phyloP scores from a whole-genome alignment of 1,284 basidiomycete species.

The Leucoagaricus sp. region DNA sequence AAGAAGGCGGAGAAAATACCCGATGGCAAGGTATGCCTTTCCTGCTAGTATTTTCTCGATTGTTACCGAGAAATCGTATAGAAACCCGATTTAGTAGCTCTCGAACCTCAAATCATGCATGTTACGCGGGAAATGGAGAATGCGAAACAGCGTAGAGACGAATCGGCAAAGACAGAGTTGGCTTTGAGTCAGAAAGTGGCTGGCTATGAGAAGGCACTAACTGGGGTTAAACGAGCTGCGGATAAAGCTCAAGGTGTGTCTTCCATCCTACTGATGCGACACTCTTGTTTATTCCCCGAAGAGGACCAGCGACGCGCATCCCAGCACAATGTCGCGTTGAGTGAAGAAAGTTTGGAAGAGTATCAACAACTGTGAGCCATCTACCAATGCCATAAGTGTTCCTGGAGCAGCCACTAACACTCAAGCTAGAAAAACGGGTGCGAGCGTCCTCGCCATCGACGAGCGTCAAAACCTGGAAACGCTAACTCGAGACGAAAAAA shows the following conservation, averaged over 20 bases:
- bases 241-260: constrained; percentile 74
- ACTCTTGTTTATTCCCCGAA: constrained; percentile 25
- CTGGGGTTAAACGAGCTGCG: constrained; percentile 68
- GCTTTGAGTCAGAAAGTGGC: constrained; percentile 66
- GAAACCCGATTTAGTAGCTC: constrained; percentile 80
- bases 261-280: background rate
- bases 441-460: constrained; percentile 78
- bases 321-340: constrained; percentile 76
- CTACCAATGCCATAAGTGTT: no score
- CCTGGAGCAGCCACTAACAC: no score
- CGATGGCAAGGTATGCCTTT: constrained; percentile 70
- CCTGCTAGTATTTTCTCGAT: background rate
- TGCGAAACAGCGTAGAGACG: constrained; percentile 62
- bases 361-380: constrained; percentile 85
- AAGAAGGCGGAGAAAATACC: constrained; percentile 83
- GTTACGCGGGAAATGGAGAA: constrained; percentile 78
- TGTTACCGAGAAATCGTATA: constrained; percentile 27
- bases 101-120: constrained; percentile 89
- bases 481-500: constrained; percentile 84
- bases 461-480: constrained; percentile 89
- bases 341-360: constrained; percentile 83
- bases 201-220: constrained; percentile 64
- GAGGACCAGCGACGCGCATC: constrained; percentile 79
- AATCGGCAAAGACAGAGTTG: constrained; percentile 69
- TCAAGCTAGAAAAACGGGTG: constrained; percentile 79